phyloP scores from a whole-genome alignment of 371 early-diverging fungal genomes.

The Haplosporangium sp. region DNA sequence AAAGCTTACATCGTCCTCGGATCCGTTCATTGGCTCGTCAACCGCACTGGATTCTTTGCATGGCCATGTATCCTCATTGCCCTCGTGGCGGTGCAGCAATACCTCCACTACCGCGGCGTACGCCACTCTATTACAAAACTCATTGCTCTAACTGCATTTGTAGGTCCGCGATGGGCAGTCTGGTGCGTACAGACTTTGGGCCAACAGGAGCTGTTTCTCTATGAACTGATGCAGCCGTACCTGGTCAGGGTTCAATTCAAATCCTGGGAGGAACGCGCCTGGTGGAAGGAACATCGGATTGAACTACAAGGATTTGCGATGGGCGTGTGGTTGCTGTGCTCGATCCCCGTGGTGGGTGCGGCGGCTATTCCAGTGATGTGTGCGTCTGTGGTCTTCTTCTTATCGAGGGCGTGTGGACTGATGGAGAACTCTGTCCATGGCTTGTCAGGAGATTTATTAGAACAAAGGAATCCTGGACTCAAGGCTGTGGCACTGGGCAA shows the following conservation, averaged over 20 bases:
- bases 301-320: slow-evolving; percentile 42
- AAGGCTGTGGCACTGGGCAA: slow-evolving; percentile 33
- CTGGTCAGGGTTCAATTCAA: slow-evolving; percentile 41
- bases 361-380: slow-evolving; percentile 31
- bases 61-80: slow-evolving; percentile 9
- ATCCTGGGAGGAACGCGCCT: slow-evolving; percentile 38
- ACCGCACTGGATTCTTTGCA: slow-evolving; percentile 1
- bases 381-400: slow-evolving; percentile 25
- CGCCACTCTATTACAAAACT: slow-evolving; percentile 5
- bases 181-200: slow-evolving; percentile 28
- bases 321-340: slow-evolving; percentile 33
- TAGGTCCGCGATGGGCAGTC: slow-evolving; percentile 40
- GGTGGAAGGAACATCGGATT: slow-evolving; percentile 29
- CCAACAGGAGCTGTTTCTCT: slow-evolving; percentile 41
- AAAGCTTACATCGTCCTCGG: slow-evolving; percentile 30
- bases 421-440: slow-evolving; percentile 41
- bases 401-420: slow-evolving; percentile 42
- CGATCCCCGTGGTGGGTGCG: slow-evolving; percentile 31
- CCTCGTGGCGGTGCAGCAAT: slow-evolving; percentile 18
- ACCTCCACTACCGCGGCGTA: slow-evolving; percentile 18
- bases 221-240: slow-evolving; percentile 47
- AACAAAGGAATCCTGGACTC: slow-evolving; percentile 23
- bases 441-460: slow-evolving; percentile 26
- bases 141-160: slow-evolving; percentile 3
- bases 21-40: slow-evolving; percentile 21